These are phyloP conservation scores for Vaccinium macrocarpon DNA, from an alignment of 148 eudicot genomes.

Conservation along the genomic window DNA sequence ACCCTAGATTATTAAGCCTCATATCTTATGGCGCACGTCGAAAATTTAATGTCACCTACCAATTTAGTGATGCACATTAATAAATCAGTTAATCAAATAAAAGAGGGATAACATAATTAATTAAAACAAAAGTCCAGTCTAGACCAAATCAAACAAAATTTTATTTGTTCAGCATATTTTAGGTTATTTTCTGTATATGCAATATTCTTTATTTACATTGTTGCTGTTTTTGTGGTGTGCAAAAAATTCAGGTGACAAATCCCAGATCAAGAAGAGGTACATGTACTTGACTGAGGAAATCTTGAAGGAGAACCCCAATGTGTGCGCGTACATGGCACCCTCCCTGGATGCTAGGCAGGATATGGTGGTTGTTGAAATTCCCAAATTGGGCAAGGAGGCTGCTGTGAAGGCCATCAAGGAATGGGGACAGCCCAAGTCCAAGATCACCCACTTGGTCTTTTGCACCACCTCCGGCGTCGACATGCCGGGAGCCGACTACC, in stretches of 20 bases:
- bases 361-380: slow-evolving; percentile 26
- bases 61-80: too few relatives aligned
- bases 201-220: background rate
- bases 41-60: too few relatives aligned
- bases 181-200: background rate
- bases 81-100: too few relatives aligned
- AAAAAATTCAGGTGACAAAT: slow-evolving; percentile 21
- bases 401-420: slow-evolving; percentile 27
- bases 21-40: too few relatives aligned
- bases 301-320: slow-evolving; percentile 21
- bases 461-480: slow-evolving; percentile 31
- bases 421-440: slow-evolving; percentile 30
- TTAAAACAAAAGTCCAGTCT: too few relatives aligned
- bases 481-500: slow-evolving; percentile 36
- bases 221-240: background rate
- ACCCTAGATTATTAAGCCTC: too few relatives aligned
- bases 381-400: slow-evolving; percentile 25
- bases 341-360: slow-evolving; percentile 30
- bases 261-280: slow-evolving; percentile 27
- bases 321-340: slow-evolving; percentile 22
- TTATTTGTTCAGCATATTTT: too few relatives aligned
- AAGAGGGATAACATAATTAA: too few relatives aligned
- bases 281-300: slow-evolving; percentile 29
- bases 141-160: too few relatives aligned
- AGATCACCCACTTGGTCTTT: slow-evolving; percentile 30